Percentiles rank a stretch among this genome's conserved stretches.
phyloP scores from a whole-genome alignment of 345 rosid genomes.

The Hypericum perforatum region DNA sequence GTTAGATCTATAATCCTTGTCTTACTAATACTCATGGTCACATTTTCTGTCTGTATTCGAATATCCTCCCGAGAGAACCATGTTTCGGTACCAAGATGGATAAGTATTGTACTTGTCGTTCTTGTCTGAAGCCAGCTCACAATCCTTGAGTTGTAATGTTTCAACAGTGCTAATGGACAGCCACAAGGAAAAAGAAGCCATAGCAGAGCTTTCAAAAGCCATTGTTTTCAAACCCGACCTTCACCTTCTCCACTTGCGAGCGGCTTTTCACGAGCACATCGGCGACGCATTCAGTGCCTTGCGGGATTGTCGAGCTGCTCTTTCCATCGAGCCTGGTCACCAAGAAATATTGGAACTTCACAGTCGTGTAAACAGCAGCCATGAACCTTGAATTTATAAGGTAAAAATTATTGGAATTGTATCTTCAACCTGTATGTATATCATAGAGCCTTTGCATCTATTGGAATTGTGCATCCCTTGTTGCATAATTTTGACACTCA shows the following conservation, averaged over 20 bases:
- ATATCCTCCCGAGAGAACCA: too few species aligned
- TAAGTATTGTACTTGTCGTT: too few species aligned
- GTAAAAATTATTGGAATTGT: too few species aligned
- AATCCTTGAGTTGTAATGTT: conserved; percentile 1
- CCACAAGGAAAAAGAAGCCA: conserved; percentile 80
- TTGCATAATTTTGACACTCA: too few species aligned
- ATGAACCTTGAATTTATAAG: conserved; percentile 46
- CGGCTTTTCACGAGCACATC: conserved; percentile 82
- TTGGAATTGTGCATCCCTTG: too few species aligned
- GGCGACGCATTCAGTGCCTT: conserved; percentile 61
- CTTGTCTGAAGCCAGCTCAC: too few species aligned
- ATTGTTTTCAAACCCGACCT: conserved; percentile 87
- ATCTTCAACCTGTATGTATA: too few species aligned
- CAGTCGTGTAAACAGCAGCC: conserved; percentile 74
- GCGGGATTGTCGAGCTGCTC: conserved; percentile 92
- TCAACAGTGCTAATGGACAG: conserved; percentile 83
- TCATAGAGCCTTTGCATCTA: too few species aligned
- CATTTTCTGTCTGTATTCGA: too few species aligned
- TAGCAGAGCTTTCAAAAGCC: conserved; percentile 74
- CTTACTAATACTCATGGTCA: too few species aligned
- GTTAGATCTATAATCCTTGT: conserved; percentile 22
- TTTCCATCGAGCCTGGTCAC: conserved; percentile 85
- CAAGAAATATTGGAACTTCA: conserved; percentile 90
- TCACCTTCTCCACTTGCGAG: conserved; percentile 85
- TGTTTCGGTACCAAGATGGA: too few species aligned